Evolutionary conservation across 306 rosid species (phyloP).

Genomic region (Malus fusca): DNA sequence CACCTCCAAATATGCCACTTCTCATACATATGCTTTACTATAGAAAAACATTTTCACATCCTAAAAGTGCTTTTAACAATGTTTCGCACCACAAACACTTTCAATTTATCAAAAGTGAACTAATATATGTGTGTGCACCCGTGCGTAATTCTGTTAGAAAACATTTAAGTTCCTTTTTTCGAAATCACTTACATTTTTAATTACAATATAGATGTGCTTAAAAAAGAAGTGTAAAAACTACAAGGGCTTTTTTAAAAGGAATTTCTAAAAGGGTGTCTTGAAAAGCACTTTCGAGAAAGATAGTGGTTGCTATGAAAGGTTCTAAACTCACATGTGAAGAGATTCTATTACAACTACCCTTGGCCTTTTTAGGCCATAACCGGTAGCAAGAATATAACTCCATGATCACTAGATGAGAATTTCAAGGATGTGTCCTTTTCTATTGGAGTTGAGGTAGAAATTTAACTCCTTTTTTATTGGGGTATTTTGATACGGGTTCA

Average conservation of each 20-base stretch:
- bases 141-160: not conserved
- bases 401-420: not conserved
- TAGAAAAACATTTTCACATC: not conserved
- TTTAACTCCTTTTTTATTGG: not conserved
- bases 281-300: constrained; percentile 24
- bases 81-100: too few species aligned
- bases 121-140: not conserved
- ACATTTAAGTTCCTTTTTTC: too few species aligned
- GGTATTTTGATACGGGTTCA: too few species aligned
- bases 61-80: too few species aligned
- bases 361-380: not conserved
- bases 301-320: constrained; percentile 41
- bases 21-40: constrained; percentile 8
- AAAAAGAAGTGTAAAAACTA: too few species aligned
- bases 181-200: not conserved
- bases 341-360: constrained; percentile 7
- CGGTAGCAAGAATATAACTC: not conserved
- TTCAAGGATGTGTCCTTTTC: not conserved
- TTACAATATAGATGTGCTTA: too few species aligned
- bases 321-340: constrained; percentile 17
- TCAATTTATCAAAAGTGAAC: not conserved
- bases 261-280: not conserved
- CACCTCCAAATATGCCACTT: constrained; percentile 25
- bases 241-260: too few species aligned
- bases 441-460: not conserved